Evolutionary conservation across 179 eudicot species (phyloP).

Genomic region (Silene vulgaris): DNA sequence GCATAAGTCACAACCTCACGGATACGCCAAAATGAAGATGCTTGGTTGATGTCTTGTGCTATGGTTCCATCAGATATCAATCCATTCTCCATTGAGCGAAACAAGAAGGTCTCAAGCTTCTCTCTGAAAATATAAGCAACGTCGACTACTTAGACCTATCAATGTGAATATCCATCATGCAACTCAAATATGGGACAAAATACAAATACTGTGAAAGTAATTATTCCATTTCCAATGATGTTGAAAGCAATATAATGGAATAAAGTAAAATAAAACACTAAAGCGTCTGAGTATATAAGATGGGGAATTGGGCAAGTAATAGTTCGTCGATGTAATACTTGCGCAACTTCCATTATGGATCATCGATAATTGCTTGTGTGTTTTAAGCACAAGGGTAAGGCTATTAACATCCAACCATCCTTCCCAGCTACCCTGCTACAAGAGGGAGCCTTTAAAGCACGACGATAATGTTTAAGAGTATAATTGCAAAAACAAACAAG

Average conservation of each 20-base stretch:
- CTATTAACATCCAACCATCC: neutral
- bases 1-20: conserved; percentile 59
- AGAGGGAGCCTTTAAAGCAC: neutral
- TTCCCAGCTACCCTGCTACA: neutral
- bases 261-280: neutral
- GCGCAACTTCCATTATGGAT: neutral
- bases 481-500: neutral
- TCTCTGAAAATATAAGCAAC: conserved; percentile 47
- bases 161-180: neutral
- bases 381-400: neutral
- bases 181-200: neutral
- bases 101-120: conserved; percentile 88
- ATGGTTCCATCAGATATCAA: conserved; percentile 82
- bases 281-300: neutral
- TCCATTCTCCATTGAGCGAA: conserved; percentile 73
- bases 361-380: neutral
- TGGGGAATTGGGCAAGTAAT: too few relatives aligned
- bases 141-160: neutral
- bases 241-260: neutral
- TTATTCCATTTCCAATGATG: neutral
- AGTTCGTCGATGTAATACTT: neutral
- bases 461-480: neutral
- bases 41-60: conserved; percentile 92
- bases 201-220: neutral
- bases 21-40: conserved; percentile 86